Evolutionary conservation across 768 basidiomycete genomes (phyloP).

Genomic region (Coprinopsis sp.): DNA sequence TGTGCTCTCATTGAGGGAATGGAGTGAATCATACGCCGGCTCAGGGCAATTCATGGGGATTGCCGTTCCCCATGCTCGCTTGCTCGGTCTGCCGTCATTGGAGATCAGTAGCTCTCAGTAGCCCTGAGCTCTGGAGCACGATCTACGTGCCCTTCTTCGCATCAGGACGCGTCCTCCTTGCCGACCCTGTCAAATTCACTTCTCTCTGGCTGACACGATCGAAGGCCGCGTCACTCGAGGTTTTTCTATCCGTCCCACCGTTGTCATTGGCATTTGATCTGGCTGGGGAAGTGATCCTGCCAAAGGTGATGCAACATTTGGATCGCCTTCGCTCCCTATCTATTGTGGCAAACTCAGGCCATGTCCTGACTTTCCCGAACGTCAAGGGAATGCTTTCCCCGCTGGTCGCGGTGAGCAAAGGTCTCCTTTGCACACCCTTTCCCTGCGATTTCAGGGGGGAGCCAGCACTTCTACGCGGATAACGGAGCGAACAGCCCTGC

Average conservation of each 20-base stretch:
- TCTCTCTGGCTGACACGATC: slow-evolving; percentile 10
- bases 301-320: slow-evolving; percentile 1
- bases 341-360: slow-evolving; percentile 1
- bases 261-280: slow-evolving; percentile 6
- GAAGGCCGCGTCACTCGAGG: slow-evolving; percentile 9
- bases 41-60: not conserved
- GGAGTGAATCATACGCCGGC: not conserved
- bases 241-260: slow-evolving; percentile 6
- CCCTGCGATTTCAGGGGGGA: slow-evolving; percentile 2
- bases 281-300: slow-evolving; percentile 3
- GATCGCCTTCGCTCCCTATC: slow-evolving; percentile 3
- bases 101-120: slow-evolving; percentile 32
- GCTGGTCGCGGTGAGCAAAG: not conserved
- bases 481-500: not conserved
- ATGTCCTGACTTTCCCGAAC: slow-evolving; percentile 1
- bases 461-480: not conserved
- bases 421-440: not conserved
- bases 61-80: slow-evolving; percentile 23
- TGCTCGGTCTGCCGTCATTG: slow-evolving; percentile 41
- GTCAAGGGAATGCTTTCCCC: slow-evolving; percentile 2
- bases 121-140: slow-evolving; percentile 36
- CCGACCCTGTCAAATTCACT: slow-evolving; percentile 7
- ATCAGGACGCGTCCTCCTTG: not conserved
- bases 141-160: slow-evolving; percentile 15
- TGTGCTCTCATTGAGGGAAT: not conserved